Base-by-base conservation (phyloP, 805 yeast genomes). In the Pichia ethanolica region DNA sequence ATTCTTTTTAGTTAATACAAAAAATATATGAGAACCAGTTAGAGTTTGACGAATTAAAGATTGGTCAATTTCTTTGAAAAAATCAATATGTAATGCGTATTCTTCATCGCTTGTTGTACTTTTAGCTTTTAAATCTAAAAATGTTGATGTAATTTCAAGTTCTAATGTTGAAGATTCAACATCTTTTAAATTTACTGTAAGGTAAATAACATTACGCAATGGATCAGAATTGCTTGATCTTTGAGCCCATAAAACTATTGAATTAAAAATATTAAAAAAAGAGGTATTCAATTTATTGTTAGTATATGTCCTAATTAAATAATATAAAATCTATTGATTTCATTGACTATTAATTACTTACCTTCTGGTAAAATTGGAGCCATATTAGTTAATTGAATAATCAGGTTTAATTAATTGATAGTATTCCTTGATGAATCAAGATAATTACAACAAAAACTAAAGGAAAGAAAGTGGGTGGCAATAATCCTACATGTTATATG, bases 221-320 rank as follows among this genome's bases (percentile, higher is more conserved):
- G 78, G 77, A 37, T 83, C 95, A 5, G 74, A 67, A n/a, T 74
- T 83, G 62, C 75, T 81, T 48, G 97, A 89, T 70, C 99, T 87
- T 74, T 91, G 99, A 11, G 99, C 98, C 99, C 99, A 91, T 64
- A 82, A 73, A 39, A 88, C 91, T 72, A 69, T 30, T 36, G 6
- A 28, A 25, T 48, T 48, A 51, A 10, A 20, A 11, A 39, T 13
- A 27, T 10, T 25, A 11, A 25, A 2, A 11, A 27, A 27, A 39
- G 5, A 30, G 4, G 13, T 20, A 20, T 20, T 20, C 20, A 20
- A 20, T 20, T 20, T 20, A 20, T 20, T 20, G 20, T 20, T 20
- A 20, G 20, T 20, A 39, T 9, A 3, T 35, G 38, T 30, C 4
- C 32, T 30, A 7, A 7, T 30, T 30, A 6, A 30, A 30, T 7